phyloP scores from a whole-genome alignment of 108 stramenopile genomes.

The Cyclotella sp. region DNA sequence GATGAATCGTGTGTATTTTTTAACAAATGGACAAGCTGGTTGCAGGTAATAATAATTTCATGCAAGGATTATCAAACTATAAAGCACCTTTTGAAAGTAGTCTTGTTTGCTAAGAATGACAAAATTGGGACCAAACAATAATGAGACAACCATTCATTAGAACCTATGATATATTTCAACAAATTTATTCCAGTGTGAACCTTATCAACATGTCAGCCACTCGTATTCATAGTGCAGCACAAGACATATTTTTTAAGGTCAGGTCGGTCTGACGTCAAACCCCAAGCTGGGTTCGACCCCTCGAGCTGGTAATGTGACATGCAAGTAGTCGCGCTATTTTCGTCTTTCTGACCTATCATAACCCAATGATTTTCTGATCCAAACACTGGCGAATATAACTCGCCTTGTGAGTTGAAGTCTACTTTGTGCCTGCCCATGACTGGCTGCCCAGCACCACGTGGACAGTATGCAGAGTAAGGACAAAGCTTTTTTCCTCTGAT shows the following conservation, averaged over 20 bases:
- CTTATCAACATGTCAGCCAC: neutral
- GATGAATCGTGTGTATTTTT: no score
- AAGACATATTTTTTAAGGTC: conserved; percentile 40
- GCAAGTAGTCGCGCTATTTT: conserved; percentile 38
- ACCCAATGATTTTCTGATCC: conserved; percentile 13
- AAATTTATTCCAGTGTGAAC: no score
- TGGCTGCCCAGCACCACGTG: conserved; percentile 23
- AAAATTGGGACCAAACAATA: no score
- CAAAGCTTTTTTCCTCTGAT: conserved; percentile 16
- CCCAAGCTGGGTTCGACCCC: conserved; percentile 36
- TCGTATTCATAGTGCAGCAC: conserved; percentile 32
- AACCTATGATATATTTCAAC: no score
- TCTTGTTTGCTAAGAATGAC: no score
- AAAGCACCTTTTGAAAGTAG: no score
- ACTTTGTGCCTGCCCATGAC: conserved; percentile 26
- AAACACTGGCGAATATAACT: conserved; percentile 33
- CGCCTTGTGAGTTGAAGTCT: conserved; percentile 32
- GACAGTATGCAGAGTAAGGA: conserved; percentile 39
- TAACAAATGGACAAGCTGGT: no score
- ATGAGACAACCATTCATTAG: no score
- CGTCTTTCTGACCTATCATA: conserved; percentile 29
- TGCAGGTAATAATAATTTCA: no score
- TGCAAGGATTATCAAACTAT: no score
- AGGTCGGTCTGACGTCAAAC: conserved; percentile 21
- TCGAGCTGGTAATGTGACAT: conserved; percentile 33